These are phyloP conservation scores for Apodospora peruviana DNA, from an alignment of 495 filamentous ascomycete genomes.

Conservation along the genomic window DNA sequence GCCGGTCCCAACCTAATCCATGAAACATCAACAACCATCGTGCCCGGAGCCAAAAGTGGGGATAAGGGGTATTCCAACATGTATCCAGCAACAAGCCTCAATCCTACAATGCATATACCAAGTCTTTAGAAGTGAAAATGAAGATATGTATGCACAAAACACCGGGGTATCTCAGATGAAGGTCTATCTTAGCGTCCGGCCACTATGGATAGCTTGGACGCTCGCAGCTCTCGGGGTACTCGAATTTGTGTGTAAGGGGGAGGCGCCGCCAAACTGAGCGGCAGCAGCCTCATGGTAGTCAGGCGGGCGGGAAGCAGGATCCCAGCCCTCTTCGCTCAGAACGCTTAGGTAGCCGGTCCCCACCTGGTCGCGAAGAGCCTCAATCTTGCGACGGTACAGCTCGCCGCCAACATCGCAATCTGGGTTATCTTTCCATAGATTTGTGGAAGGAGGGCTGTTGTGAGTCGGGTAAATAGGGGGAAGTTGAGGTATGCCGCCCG, in stretches of 20 bases:
- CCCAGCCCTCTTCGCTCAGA: constrained; percentile 71
- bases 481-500: constrained; percentile 33
- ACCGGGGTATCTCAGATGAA: constrained; percentile 17
- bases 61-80: constrained; percentile 14
- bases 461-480: constrained; percentile 37
- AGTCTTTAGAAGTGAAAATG: constrained; percentile 3
- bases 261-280: constrained; percentile 35
- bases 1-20: not conserved
- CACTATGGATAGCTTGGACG: constrained; percentile 46
- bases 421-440: constrained; percentile 39
- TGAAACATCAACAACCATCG: not conserved
- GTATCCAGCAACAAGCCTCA: not conserved
- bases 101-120: constrained; percentile 13
- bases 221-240: constrained; percentile 39
- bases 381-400: constrained; percentile 77
- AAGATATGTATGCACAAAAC: constrained; percentile 11
- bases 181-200: constrained; percentile 41
- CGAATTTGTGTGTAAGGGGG: constrained; percentile 35
- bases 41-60: not conserved
- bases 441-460: constrained; percentile 26
- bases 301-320: constrained; percentile 28
- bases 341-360: constrained; percentile 81
- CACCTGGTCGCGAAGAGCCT: constrained; percentile 75
- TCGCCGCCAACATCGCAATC: constrained; percentile 70
- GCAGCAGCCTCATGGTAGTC: constrained; percentile 22